A percentile compares a stretch with the other conserved stretches of the same genome.
Evolutionary conservation across 1,139 yeast genomes (phyloP).

Genomic region (Sugiyamaella paludigena): DNA sequence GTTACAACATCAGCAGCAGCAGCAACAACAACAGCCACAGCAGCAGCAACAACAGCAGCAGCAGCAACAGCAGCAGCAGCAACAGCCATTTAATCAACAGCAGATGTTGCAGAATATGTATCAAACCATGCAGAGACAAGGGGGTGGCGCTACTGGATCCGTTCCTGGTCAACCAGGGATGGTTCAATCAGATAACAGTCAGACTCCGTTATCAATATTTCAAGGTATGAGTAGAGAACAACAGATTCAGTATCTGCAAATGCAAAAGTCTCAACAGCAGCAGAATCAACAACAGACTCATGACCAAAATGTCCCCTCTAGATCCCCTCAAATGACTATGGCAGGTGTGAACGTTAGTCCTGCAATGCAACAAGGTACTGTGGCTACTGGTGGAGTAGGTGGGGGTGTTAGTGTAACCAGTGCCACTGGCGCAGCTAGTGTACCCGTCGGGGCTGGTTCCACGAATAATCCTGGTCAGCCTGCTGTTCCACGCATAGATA

Average conservation of each 20-base stretch:
- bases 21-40: slow-evolving; percentile 3
- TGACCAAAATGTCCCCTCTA: slow-evolving; percentile 1
- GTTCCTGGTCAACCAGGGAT: background rate
- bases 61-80: slow-evolving; percentile 7
- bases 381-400: background rate
- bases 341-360: slow-evolving; percentile 5
- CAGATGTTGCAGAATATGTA: slow-evolving; percentile 11
- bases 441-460: background rate
- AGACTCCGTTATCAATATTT: slow-evolving; percentile 10
- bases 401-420: background rate
- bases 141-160: background rate
- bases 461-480: slow-evolving; percentile 49
- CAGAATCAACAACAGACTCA: slow-evolving; percentile 18
- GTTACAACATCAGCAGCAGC: slow-evolving; percentile 2
- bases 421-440: background rate
- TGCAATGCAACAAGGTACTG: slow-evolving; percentile 12
- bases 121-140: slow-evolving; percentile 7
- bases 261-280: slow-evolving; percentile 20
- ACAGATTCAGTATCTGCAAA: slow-evolving; percentile 23
- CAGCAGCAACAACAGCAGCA: slow-evolving; percentile 1
- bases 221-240: slow-evolving; percentile 27
- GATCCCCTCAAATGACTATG: slow-evolving; percentile 1
- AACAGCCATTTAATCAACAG: slow-evolving; percentile 9
- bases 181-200: slow-evolving; percentile 1
- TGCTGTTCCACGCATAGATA: slow-evolving; percentile 38